Base-by-base conservation (phyloP, 2,329 filamentous ascomycete genomes). In the Fusarium sp. region DNA sequence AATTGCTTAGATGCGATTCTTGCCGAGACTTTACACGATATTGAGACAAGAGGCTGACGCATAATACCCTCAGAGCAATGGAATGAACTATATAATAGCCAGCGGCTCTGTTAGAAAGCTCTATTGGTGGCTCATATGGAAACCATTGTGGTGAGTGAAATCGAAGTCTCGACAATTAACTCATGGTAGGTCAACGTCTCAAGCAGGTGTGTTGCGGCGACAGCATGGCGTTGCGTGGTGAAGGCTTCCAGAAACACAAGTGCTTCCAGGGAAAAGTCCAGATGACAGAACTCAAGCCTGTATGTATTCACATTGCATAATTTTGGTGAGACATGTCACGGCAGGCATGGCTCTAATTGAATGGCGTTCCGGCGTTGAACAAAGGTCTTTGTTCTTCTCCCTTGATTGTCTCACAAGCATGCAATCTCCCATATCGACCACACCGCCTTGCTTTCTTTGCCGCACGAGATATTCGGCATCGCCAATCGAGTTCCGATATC, bases 341-440 rank as follows among this genome's bases (percentile, higher is more conserved):
- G 16, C 41, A 67, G 48, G 38, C 8, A 57, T 47, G 43, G 44
- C 45, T 53, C 30, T 27, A 48, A 34, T 38, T 45, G 48, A 59
- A 55, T 58, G 53, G 24, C 46, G 49, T 62, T 55, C 69, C 64
- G 44, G 58, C 25, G 45, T 65, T 57, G 40, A 49, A 57, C 54
- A 40, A 65, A 22, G 55, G 59, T 32, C 25, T 38, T 11, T 41
- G 44, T 56, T 13, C 34, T 43, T 65, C 60, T 65, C 67, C 68
- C 68, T 71, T 43, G 44, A 10, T 16, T 71, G 67, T 71, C 54
- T 71, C 34, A 70, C 40, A 38, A 22, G 54, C 67, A 70, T 40
- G 58, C 46, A n/a, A 38, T 54, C 18, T 49, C 53, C 49, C 44
- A 55, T 54, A 15, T 44, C 24, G 30, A 53, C 29, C 55, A 70